Evolutionary conservation across 345 rosid species (phyloP).

Genomic region (Acer negundo): DNA sequence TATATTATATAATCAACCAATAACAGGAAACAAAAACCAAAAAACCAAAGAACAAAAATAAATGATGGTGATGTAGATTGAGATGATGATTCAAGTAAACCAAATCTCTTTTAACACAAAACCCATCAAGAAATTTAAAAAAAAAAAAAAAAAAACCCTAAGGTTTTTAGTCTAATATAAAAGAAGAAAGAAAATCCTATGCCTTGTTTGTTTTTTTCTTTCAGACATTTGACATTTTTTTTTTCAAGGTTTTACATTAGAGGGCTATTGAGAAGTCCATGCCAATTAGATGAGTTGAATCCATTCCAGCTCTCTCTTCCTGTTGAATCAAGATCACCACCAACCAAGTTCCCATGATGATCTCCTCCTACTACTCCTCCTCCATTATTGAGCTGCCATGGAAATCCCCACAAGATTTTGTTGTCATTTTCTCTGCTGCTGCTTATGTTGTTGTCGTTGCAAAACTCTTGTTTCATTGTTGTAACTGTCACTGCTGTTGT

Average conservation of each 20-base stretch:
- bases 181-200: slow-evolving; percentile 20
- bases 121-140: background rate
- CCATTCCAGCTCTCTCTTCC: slow-evolving; percentile 58
- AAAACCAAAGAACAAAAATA: background rate
- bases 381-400: slow-evolving; percentile 50
- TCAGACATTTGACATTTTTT: background rate
- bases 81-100: slow-evolving; percentile 23
- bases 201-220: background rate
- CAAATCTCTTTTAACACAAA: slow-evolving; percentile 26
- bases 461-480: slow-evolving; percentile 62
- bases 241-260: slow-evolving; percentile 36
- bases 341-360: slow-evolving; percentile 19
- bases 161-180: slow-evolving; percentile 21
- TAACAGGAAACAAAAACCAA: slow-evolving; percentile 7
- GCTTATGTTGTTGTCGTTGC: slow-evolving; percentile 23
- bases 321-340: slow-evolving; percentile 37
- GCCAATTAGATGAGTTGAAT: slow-evolving; percentile 46
- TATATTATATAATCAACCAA: slow-evolving; percentile 28
- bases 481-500: slow-evolving; percentile 47
- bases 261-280: slow-evolving; percentile 54
- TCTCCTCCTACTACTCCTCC: slow-evolving; percentile 24
- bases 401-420: slow-evolving; percentile 60
- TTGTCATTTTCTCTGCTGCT: slow-evolving; percentile 43
- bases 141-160: slow-evolving; percentile 12
- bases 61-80: background rate